Percentiles rank a stretch among this genome's conserved stretches.
Conservation (phyloP, 441 rosid species). For the Arabidopsis hybrid region DNA sequence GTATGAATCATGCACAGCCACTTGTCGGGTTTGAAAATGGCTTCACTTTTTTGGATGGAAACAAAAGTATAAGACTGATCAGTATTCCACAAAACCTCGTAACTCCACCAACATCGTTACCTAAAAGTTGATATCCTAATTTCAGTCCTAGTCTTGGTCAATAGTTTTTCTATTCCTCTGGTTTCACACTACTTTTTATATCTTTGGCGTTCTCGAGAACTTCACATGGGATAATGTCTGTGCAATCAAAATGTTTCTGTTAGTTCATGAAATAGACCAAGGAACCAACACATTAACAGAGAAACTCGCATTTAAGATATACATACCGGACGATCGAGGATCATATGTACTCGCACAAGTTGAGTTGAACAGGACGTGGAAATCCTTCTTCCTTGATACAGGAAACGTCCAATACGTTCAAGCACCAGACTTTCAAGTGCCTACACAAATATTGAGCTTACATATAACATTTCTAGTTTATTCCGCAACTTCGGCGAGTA, state of each 20-base stretch:
- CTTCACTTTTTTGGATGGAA: not conserved
- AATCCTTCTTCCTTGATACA: conserved; percentile 22
- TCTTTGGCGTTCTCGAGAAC: not conserved
- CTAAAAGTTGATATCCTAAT: conserved; percentile 17
- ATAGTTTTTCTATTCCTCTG: too few relatives aligned
- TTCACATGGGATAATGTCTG: not conserved
- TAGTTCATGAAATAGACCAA: conserved; percentile 15
- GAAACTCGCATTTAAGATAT: conserved; percentile 1
- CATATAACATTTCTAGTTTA: conserved; percentile 19
- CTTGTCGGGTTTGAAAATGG: not conserved
- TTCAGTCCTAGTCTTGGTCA: not conserved
- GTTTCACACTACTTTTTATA: not conserved
- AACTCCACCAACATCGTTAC: not conserved
- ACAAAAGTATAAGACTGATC: not conserved
- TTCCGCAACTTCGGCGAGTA: not conserved
- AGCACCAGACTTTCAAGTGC: conserved; percentile 26
- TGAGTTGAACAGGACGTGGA: not conserved
- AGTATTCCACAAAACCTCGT: not conserved
- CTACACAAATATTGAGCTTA: conserved; percentile 14
- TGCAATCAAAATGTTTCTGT: not conserved
- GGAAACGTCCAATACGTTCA: not conserved
- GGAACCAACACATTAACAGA: not conserved
- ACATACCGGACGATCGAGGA: conserved; percentile 21
- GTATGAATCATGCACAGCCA: not conserved
- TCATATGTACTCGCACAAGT: conserved; percentile 1